Base-by-base conservation (phyloP, 495 filamentous ascomycete genomes). In the Daldinia loculata region DNA sequence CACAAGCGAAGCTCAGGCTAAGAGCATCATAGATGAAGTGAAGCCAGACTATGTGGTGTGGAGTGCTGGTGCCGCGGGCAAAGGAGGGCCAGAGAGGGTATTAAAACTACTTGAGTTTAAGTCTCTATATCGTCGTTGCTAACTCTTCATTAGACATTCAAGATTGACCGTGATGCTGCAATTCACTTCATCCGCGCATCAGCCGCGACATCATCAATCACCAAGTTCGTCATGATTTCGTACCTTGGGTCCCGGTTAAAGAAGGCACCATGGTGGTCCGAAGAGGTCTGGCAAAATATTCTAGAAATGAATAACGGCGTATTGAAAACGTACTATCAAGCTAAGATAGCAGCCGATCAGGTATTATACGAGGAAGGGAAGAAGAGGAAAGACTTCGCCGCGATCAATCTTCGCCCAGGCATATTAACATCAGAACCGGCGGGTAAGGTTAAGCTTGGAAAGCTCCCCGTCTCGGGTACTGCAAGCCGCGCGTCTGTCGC, bases 11-110 rank as follows among this genome's bases (percentile, higher is more conserved):
- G 80, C 74, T 4, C 86, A 92, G 70, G 92, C 90, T 2, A 80
- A 87, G 71, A 79, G 78, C 61, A 82, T 93, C 69, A 72, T 93
- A 29, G 86, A 90, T 15, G 76, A 85, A 36, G 84, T 86, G 2
- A 83, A 83, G 43, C 86, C 89, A 0, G 87, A 92, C 67, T 93
- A 90, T 76, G 89, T 96, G 9, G 86, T 95, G 52, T 97, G 89
- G 89, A 88, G 89, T 74, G 93, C 93, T 38, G 92, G 89, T 26
- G 92, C 92, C 24, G 92, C 91, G 38, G 92, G 92, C 7, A 92
- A 92, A 79, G 92, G 92, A 39, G 90, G 87, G 4, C 78, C 89
- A 0, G 77, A 83, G 22, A 80, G 90, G 63, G 81, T 83, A 73
- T 22, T 73, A 63, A 17, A 27, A 7, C 52, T 7, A 8, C 14